A percentile compares a stretch with the other conserved stretches of the same genome.
These are phyloP conservation scores for Peronosclerospora sorghi DNA, from an alignment of 352 stramenopile genomes.

Conservation along the genomic window DNA sequence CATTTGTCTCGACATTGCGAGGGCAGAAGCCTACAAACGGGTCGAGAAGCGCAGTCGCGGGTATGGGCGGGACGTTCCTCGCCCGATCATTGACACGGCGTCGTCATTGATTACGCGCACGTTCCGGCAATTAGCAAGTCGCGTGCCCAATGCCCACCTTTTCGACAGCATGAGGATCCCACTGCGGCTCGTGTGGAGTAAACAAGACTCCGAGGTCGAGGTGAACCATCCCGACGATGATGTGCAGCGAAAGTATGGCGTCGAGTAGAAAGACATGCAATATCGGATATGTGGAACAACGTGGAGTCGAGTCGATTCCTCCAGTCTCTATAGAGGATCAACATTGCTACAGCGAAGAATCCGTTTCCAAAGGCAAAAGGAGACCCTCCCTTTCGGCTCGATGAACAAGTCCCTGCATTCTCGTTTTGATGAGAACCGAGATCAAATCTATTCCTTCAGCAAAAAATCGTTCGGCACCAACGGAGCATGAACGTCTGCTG, in stretches of 20 bases:
- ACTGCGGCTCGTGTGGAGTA: conserved; percentile 64
- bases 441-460: no score
- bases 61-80: conserved; percentile 57
- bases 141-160: conserved; percentile 59
- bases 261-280: no score
- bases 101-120: conserved; percentile 53
- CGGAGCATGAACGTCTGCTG: no score
- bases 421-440: no score
- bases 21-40: conserved; percentile 49
- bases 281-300: no score
- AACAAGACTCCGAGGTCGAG: conserved; percentile 42
- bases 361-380: no score
- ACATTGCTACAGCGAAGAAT: no score
- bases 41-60: conserved; percentile 55
- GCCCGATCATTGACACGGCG: conserved; percentile 52
- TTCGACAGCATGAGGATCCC: conserved; percentile 55
- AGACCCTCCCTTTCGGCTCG: no score
- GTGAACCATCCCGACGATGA: conserved; percentile 32
- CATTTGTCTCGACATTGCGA: conserved; percentile 63
- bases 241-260: conserved; percentile 57
- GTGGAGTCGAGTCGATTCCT: no score
- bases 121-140: conserved; percentile 45
- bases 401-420: no score
- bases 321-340: no score
- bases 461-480: no score